Evolutionary conservation across 2,329 filamentous ascomycete species (phyloP).

Genomic region (Setomelanomma holmii): DNA sequence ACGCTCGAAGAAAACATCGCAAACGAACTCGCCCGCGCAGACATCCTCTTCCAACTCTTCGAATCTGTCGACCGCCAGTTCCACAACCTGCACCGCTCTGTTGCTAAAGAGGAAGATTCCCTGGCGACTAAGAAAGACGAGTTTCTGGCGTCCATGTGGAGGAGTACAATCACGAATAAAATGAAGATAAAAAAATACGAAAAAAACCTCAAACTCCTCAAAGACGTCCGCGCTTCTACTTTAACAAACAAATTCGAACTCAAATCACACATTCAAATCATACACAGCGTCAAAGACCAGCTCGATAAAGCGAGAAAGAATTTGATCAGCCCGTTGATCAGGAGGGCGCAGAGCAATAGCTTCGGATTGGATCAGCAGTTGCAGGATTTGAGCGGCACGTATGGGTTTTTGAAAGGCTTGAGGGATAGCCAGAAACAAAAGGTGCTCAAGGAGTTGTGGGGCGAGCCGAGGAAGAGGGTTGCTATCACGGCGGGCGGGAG

Average conservation of each 20-base stretch:
- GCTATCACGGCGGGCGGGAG: conserved; percentile 31
- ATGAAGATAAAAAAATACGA: conserved; percentile 86
- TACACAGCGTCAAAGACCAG: conserved; percentile 84
- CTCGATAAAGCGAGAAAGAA: conserved; percentile 85
- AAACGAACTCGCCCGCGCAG: conserved; percentile 80
- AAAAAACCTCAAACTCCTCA: conserved; percentile 82
- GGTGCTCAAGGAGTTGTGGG: conserved; percentile 77
- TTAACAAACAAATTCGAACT: conserved; percentile 87
- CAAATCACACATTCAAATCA: conserved; percentile 83
- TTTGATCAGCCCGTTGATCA: conserved; percentile 82
- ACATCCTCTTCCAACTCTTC: conserved; percentile 86
- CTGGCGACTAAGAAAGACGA: conserved; percentile 84
- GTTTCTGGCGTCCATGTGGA: conserved; percentile 84
- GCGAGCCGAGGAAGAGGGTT: conserved; percentile 37
- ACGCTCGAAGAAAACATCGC: conserved; percentile 90
- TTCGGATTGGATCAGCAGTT: conserved; percentile 87
- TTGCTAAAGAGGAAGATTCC: conserved; percentile 80
- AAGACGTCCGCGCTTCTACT: conserved; percentile 80
- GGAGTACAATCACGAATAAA: conserved; percentile 79
- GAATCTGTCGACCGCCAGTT: conserved; percentile 91
- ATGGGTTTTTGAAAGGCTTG: conserved; percentile 76
- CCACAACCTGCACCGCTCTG: conserved; percentile 82
- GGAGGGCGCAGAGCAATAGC: conserved; percentile 71
- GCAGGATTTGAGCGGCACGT: conserved; percentile 78
- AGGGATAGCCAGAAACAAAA: conserved; percentile 82